Conservation (phyloP, 805 yeast genomes). For the Cyberlindnera veronae region DNA sequence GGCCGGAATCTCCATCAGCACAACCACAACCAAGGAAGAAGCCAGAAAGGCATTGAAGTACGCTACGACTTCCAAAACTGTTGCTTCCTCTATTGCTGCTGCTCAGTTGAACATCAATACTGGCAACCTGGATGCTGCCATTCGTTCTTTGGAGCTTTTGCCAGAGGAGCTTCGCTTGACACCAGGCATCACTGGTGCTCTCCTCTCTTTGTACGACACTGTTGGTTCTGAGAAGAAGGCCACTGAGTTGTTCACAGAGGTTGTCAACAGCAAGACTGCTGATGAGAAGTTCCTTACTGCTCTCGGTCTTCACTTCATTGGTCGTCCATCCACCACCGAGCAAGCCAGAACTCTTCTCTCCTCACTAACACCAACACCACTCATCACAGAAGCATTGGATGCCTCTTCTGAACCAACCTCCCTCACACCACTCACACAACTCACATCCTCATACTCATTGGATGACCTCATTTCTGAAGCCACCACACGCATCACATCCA, state of each 20-base stretch:
- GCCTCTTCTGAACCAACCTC: conserved; percentile 1
- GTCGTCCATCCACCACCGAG: conserved; percentile 3
- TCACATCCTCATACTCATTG: conserved; percentile 1
- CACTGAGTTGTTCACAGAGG: conserved; percentile 27
- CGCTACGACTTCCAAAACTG: conserved; percentile 29
- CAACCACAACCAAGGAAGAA: conserved; percentile 18
- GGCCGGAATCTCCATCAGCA: conserved; percentile 17
- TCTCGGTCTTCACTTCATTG: conserved; percentile 6
- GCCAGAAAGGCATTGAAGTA: conserved; percentile 33
- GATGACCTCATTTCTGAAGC: conserved; percentile 4
- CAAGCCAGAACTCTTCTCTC: conserved; percentile 6
- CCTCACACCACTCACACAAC: conserved; percentile 2
- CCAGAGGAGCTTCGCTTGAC: conserved; percentile 15
- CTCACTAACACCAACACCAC: conserved; percentile 3
- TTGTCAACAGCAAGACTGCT: neutral
- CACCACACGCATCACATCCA: conserved; percentile 5
- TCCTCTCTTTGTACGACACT: conserved; percentile 47
- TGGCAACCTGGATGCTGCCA: conserved; percentile 34
- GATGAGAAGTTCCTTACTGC: conserved; percentile 5
- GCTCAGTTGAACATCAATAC: conserved; percentile 32
- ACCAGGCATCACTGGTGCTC: conserved; percentile 50
- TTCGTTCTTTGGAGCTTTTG: conserved; percentile 34
- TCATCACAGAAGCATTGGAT: conserved; percentile 8
- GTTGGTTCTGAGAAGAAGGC: conserved; percentile 37
- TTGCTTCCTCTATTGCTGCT: conserved; percentile 33